Percentiles rank a stretch among this genome's conserved stretches.
Evolutionary conservation across 2,329 filamentous ascomycete species (phyloP).

Genomic region (Xylariaceae sp.): DNA sequence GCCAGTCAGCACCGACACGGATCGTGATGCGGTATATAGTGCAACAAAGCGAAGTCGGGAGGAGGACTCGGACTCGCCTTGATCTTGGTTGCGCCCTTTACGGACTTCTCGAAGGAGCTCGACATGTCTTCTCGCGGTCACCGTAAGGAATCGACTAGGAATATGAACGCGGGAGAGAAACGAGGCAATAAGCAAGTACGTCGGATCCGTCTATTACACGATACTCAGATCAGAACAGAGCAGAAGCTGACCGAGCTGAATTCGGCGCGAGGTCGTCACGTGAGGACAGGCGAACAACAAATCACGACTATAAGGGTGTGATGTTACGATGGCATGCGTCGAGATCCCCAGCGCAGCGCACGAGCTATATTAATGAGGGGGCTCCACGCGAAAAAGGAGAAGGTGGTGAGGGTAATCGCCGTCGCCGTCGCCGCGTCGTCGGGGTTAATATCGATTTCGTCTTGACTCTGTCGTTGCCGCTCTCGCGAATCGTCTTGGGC

Average conservation of each 20-base stretch:
- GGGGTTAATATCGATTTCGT: not conserved
- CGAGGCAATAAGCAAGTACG: not conserved
- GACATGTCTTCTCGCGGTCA: conserved; percentile 49
- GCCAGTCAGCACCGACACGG: conserved; percentile 16
- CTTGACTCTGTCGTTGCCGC: conserved; percentile 3
- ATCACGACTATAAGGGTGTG: conserved; percentile 5
- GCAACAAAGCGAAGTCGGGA: not conserved
- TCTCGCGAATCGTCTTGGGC: conserved; percentile 2
- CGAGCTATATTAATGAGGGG: not conserved
- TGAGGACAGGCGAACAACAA: conserved; percentile 10
- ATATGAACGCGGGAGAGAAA: not conserved
- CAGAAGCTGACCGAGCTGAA: not conserved
- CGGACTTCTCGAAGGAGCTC: conserved; percentile 95
- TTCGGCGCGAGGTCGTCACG: conserved; percentile 13
- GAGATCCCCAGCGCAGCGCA: conserved; percentile 1
- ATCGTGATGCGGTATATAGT: not conserved
- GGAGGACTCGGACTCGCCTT: conserved; percentile 57
- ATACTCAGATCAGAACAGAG: conserved; percentile 4
- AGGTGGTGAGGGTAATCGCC: not conserved
- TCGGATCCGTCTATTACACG: conserved; percentile 1
- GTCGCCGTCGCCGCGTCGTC: not conserved
- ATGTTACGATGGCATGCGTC: conserved; percentile 1
- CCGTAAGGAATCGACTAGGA: not conserved
- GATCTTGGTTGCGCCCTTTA: conserved; percentile 97
- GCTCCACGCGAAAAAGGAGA: not conserved